Percentiles rank a stretch among this genome's conserved stretches.
Conservation (phyloP, 1,139 yeast genomes). For the Debaryomyces sp. region DNA sequence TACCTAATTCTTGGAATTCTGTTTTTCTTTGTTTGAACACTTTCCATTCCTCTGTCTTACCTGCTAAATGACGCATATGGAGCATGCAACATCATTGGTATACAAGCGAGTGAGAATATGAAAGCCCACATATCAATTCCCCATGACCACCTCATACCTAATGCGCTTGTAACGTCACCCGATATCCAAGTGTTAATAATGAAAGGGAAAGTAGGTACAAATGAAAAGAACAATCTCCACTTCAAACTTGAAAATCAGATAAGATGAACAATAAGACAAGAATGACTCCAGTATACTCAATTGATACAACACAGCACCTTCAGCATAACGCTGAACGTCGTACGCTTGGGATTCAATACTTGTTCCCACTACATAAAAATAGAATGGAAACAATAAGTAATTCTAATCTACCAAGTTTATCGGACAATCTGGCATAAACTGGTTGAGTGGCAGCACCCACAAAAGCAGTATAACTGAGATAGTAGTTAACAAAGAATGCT, state of each 20-base stretch:
- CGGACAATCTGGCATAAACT: constrained; percentile 67
- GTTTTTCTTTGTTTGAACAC: constrained; percentile 25
- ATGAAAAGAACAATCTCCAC: constrained; percentile 68
- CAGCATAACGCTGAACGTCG: too few species aligned
- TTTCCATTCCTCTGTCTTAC: constrained; percentile 51
- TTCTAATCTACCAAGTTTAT: constrained; percentile 69
- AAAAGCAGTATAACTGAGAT: constrained; percentile 64
- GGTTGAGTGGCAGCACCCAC: constrained; percentile 76
- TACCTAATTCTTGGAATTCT: constrained; percentile 25
- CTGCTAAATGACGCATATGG: constrained; percentile 54
- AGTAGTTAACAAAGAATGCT: constrained; percentile 66
- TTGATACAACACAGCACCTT: too few species aligned
- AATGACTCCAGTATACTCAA: too few species aligned
- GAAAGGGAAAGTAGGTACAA: constrained; percentile 69
- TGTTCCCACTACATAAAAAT: too few species aligned
- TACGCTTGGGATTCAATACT: too few species aligned
- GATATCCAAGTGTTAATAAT: constrained; percentile 78
- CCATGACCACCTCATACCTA: constrained; percentile 41
- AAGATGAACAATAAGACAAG: constrained; percentile 56
- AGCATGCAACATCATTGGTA: constrained; percentile 52
- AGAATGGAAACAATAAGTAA: too few species aligned
- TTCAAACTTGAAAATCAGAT: constrained; percentile 69
- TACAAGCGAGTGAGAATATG: constrained; percentile 62
- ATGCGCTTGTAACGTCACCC: constrained; percentile 68
- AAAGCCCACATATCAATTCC: constrained; percentile 61